These are phyloP conservation scores for Ophiostoma australiae DNA, from an alignment of 2,329 filamentous ascomycete genomes.

Conservation along the genomic window DNA sequence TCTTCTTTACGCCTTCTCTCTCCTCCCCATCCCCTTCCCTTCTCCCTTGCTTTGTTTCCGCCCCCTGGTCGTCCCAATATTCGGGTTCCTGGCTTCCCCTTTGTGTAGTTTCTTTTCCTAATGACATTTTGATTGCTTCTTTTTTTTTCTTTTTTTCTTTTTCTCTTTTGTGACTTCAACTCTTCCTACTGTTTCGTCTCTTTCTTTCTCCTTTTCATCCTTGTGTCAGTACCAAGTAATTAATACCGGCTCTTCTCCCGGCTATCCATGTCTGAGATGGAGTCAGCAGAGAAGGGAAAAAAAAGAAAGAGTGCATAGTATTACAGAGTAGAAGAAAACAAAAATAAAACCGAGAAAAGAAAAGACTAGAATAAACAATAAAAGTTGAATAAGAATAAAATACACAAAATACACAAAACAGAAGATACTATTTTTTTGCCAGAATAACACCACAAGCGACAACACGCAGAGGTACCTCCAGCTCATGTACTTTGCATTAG, in stretches of 20 bases:
- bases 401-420: neutral
- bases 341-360: neutral
- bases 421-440: constrained; percentile 14
- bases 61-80: constrained; percentile 12
- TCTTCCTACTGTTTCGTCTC: neutral
- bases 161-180: neutral
- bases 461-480: neutral
- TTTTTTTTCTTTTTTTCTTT: neutral
- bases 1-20: neutral
- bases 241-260: neutral
- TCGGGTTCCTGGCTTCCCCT: constrained; percentile 11
- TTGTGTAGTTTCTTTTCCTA: neutral
- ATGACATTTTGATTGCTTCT: neutral
- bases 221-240: neutral
- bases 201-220: neutral
- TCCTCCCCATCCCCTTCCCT: neutral
- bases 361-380: neutral
- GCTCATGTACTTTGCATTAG: constrained; percentile 13
- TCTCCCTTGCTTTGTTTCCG: constrained; percentile 12
- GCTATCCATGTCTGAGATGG: constrained; percentile 5
- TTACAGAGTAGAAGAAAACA: neutral
- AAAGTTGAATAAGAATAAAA: constrained; percentile 6
- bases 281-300: neutral
- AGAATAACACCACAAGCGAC: constrained; percentile 19
- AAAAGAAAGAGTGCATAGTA: neutral